These are phyloP conservation scores for Neonectria magnoliae DNA, from an alignment of 2,329 filamentous ascomycete genomes.

Conservation along the genomic window DNA sequence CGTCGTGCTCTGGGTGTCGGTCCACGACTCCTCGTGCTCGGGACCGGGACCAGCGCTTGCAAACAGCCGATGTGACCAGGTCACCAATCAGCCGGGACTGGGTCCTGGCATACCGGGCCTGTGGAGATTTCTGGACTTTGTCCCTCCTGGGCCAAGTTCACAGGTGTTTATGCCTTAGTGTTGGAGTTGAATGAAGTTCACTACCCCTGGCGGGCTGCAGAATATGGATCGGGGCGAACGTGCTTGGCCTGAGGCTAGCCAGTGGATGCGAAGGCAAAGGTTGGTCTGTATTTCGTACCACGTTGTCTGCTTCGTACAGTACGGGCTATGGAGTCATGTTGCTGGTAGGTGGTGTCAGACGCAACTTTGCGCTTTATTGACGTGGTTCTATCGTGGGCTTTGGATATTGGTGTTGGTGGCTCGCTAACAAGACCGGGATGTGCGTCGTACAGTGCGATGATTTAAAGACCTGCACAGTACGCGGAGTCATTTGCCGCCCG, in stretches of 20 bases:
- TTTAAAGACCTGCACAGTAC: neutral
- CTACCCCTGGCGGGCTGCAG: neutral
- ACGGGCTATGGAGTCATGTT: neutral
- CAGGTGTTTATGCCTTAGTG: neutral
- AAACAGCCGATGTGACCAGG: neutral
- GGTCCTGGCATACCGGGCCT: neutral
- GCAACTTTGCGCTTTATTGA: neutral
- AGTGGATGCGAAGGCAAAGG: neutral
- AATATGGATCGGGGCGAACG: neutral
- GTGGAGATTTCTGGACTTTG: neutral
- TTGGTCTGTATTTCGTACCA: neutral
- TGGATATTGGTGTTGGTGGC: neutral
- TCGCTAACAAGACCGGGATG: neutral
- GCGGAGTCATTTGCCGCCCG: neutral
- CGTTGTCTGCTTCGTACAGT: neutral
- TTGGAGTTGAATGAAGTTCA: neutral
- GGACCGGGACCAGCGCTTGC: neutral
- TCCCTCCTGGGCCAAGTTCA: neutral
- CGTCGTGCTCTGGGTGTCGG: too few species aligned
- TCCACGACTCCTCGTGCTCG: neutral
- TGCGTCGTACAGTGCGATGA: neutral
- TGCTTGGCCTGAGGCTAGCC: neutral
- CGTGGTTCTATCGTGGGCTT: neutral
- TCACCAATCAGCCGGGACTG: neutral
- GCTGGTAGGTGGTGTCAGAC: neutral